These are phyloP conservation scores for Nemania abortiva DNA, from an alignment of 2,329 filamentous ascomycete genomes.

Conservation along the genomic window DNA sequence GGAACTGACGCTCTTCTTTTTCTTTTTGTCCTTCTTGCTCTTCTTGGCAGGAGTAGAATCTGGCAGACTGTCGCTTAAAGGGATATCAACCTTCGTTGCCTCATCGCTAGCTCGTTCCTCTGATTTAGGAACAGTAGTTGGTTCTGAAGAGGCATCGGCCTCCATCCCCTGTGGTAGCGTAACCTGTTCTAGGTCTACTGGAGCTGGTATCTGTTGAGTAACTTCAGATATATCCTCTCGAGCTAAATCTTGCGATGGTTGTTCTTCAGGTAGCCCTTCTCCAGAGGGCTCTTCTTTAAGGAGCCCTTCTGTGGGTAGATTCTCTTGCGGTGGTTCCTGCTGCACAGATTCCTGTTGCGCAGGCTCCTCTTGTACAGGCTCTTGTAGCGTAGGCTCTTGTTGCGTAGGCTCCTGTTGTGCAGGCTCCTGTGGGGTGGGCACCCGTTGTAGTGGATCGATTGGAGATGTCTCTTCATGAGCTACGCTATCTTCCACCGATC, in stretches of 20 bases:
- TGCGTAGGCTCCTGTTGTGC: neutral
- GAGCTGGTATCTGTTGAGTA: neutral
- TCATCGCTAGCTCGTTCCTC: constrained; percentile 15
- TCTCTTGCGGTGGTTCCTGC: neutral
- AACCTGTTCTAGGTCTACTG: neutral
- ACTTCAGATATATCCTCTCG: constrained; percentile 3
- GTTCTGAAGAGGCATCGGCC: constrained; percentile 11
- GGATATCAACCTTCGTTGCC: constrained; percentile 27
- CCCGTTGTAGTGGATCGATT: neutral
- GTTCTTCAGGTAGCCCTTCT: neutral
- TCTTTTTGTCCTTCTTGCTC: constrained; percentile 52
- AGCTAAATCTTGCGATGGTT: neutral
- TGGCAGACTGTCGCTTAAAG: neutral
- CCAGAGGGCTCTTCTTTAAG: neutral
- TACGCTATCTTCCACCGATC: constrained; percentile 21
- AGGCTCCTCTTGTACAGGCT: neutral
- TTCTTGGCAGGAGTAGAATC: constrained; percentile 28
- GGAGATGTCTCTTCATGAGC: constrained; percentile 8
- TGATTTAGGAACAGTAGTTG: constrained; percentile 7
- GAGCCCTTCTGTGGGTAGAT: neutral
- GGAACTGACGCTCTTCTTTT: constrained; percentile 43
- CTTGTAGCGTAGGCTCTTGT: neutral
- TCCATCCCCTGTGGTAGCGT: neutral
- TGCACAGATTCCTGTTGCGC: neutral
- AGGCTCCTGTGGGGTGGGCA: neutral